Evolutionary conservation across 805 yeast genomes (phyloP).

Genomic region (Jamesozyma jinghongensis): DNA sequence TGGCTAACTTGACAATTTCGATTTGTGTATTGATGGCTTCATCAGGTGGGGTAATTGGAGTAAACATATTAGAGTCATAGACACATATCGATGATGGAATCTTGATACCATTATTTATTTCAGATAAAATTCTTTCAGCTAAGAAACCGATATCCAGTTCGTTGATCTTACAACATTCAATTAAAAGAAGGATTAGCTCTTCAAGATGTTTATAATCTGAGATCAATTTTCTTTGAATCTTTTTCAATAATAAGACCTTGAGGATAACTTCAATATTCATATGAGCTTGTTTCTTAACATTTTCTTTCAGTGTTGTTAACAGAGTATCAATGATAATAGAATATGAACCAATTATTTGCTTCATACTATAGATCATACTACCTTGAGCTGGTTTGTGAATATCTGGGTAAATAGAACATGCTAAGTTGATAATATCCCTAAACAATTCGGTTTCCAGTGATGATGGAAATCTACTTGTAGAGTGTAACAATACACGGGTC

Average conservation of each 20-base stretch:
- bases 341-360: constrained; percentile 59
- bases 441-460: constrained; percentile 53
- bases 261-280: constrained; percentile 59
- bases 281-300: constrained; percentile 41
- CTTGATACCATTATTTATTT: constrained; percentile 34
- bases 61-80: constrained; percentile 35
- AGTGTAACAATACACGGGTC: constrained; percentile 60
- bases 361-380: constrained; percentile 58
- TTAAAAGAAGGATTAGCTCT: constrained; percentile 40
- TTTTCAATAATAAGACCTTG: constrained; percentile 45
- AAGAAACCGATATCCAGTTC: constrained; percentile 44
- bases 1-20: constrained; percentile 49
- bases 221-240: constrained; percentile 49
- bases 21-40: constrained; percentile 46
- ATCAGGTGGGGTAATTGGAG: constrained; percentile 54
- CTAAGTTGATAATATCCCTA: constrained; percentile 52
- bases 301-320: constrained; percentile 40
- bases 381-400: constrained; percentile 62
- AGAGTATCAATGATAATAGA: constrained; percentile 37
- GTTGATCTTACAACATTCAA: constrained; percentile 49
- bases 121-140: constrained; percentile 45
- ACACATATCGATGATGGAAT: constrained; percentile 49
- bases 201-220: constrained; percentile 47
- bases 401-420: constrained; percentile 62
- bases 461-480: constrained; percentile 64